Conservation (phyloP, 2,329 filamentous ascomycete species). For the Colletotrichum sp. region DNA sequence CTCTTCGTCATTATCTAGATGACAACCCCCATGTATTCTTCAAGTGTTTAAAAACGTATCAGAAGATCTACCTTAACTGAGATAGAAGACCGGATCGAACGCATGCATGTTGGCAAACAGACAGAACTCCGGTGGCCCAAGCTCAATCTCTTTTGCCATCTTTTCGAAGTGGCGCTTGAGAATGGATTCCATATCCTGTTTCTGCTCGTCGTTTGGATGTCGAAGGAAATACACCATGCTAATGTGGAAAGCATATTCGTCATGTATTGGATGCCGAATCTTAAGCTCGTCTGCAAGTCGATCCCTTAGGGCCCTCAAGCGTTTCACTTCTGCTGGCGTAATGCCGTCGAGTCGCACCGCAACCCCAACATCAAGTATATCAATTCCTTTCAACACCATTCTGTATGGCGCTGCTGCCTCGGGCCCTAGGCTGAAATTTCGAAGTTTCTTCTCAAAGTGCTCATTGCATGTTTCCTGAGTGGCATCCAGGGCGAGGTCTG, state of each 20-base stretch:
- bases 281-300: neutral
- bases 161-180: neutral
- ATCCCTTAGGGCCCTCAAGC: neutral
- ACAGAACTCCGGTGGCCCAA: neutral
- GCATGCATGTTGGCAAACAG: neutral
- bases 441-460: neutral
- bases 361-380: neutral
- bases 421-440: neutral
- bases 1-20: neutral
- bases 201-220: neutral
- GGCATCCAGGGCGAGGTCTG: neutral
- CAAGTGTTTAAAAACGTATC: too few relatives aligned
- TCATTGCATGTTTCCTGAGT: neutral
- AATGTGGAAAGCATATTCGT: neutral
- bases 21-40: neutral
- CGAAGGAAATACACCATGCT: neutral
- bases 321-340: neutral
- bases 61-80: neutral
- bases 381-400: neutral
- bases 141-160: neutral
- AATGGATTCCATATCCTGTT: neutral
- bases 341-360: neutral
- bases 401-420: neutral
- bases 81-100: neutral
- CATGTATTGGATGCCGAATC: neutral